Percentiles rank a stretch among this genome's conserved stretches.
phyloP scores from a whole-genome alignment of 495 filamentous ascomycete genomes.

The Xylaria grammica region DNA sequence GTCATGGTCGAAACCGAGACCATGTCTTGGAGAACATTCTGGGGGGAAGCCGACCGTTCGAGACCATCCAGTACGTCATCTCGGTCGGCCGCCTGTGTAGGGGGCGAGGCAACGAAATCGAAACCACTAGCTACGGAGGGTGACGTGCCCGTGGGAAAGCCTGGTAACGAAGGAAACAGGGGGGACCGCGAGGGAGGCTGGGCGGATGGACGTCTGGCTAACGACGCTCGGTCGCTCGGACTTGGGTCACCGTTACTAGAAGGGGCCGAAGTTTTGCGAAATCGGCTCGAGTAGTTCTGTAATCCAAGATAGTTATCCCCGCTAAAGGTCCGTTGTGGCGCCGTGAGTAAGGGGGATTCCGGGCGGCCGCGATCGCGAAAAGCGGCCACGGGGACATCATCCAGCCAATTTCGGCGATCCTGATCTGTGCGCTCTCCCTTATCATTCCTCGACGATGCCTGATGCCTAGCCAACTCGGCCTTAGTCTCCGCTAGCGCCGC shows the following conservation, averaged over 20 bases:
- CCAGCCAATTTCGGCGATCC: slow-evolving; percentile 76
- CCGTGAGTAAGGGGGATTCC: slow-evolving; percentile 49
- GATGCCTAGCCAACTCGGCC: slow-evolving; percentile 50
- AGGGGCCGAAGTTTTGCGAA: slow-evolving; percentile 50
- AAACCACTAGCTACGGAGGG: slow-evolving; percentile 32
- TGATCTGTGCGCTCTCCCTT: slow-evolving; percentile 69
- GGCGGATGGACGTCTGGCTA: slow-evolving; percentile 44
- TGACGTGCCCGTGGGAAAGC: slow-evolving; percentile 23
- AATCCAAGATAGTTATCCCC: slow-evolving; percentile 50
- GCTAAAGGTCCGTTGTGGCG: slow-evolving; percentile 52
- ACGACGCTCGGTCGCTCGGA: slow-evolving; percentile 36
- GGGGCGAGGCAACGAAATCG: slow-evolving; percentile 37
- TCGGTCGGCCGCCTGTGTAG: slow-evolving; percentile 67
- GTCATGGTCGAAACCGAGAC: slow-evolving; percentile 86
- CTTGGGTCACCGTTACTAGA: slow-evolving; percentile 50
- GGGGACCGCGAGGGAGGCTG: slow-evolving; percentile 44
- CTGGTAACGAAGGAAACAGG: slow-evolving; percentile 26
- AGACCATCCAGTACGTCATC: slow-evolving; percentile 70
- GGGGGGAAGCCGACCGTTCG: slow-evolving; percentile 66
- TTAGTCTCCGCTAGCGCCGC: slow-evolving; percentile 61
- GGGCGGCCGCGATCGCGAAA: slow-evolving; percentile 52
- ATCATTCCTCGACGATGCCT: slow-evolving; percentile 70
- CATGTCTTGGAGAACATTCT: slow-evolving; percentile 81
- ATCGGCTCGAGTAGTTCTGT: slow-evolving; percentile 46
- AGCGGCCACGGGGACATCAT: slow-evolving; percentile 52